Evolutionary conservation across 352 stramenopile species (phyloP).

Genomic region (Pythium scleroteichum): DNA sequence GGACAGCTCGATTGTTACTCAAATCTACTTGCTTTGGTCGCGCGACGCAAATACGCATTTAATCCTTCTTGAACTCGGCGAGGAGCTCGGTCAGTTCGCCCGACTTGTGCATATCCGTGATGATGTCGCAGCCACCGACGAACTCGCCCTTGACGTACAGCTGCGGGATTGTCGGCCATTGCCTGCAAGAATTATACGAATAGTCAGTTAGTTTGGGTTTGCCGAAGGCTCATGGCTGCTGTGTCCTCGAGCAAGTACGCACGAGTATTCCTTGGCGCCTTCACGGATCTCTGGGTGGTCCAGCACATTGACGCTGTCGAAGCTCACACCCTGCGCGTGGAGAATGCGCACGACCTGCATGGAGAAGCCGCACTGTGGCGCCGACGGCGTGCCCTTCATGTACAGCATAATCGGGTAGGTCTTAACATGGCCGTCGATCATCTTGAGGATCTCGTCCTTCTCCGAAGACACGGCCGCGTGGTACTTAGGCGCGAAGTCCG

Average conservation of each 20-base stretch:
- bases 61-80: constrained; percentile 78
- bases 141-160: constrained; percentile 99
- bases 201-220: not conserved
- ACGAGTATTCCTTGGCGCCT: constrained; percentile 98
- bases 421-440: constrained; percentile 90
- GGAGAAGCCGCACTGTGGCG: constrained; percentile 98
- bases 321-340: constrained; percentile 91
- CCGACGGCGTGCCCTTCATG: constrained; percentile 99
- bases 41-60: constrained; percentile 3
- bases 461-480: constrained; percentile 83
- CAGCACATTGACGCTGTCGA: constrained; percentile 98
- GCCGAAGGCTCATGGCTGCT: not conserved
- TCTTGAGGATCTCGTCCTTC: constrained; percentile 88
- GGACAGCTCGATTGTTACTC: too few species aligned
- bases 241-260: constrained; percentile 35
- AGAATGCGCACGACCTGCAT: constrained; percentile 96
- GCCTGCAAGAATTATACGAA: constrained; percentile 39
- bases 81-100: constrained; percentile 91
- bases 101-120: constrained; percentile 94
- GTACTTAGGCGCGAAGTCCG: constrained; percentile 88
- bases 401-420: constrained; percentile 98
- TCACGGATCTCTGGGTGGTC: constrained; percentile 98
- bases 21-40: not conserved
- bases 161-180: constrained; percentile 97
- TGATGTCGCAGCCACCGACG: constrained; percentile 98